Percentiles rank a stretch among this genome's conserved stretches.
phyloP scores from a whole-genome alignment of 768 basidiomycete genomes.

The Boletus coccyginus region DNA sequence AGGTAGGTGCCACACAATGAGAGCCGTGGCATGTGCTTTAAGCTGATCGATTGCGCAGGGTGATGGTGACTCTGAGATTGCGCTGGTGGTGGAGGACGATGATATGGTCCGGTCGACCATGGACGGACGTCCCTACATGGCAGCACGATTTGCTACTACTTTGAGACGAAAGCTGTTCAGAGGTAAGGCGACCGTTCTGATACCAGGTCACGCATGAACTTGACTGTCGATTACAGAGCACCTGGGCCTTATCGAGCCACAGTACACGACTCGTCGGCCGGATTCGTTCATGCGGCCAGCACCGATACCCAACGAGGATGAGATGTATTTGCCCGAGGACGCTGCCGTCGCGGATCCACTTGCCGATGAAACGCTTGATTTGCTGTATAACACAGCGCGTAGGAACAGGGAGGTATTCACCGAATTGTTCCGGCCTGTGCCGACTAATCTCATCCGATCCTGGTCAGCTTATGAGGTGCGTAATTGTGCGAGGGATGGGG shows the following conservation, averaged over 20 bases:
- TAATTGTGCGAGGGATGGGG: constrained; percentile 21
- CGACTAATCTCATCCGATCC: constrained; percentile 74
- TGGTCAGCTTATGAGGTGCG: constrained; percentile 77
- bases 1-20: constrained; percentile 35
- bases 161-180: constrained; percentile 81
- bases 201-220: neutral
- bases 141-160: constrained; percentile 76
- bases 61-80: constrained; percentile 94
- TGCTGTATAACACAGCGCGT: constrained; percentile 72
- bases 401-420: constrained; percentile 84
- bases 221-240: constrained; percentile 54
- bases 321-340: constrained; percentile 58
- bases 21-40: neutral
- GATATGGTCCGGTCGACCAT: constrained; percentile 74
- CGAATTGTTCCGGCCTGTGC: constrained; percentile 83
- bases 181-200: constrained; percentile 42
- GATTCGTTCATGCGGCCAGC: constrained; percentile 75
- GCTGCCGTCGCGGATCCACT: constrained; percentile 76
- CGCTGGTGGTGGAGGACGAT: constrained; percentile 85
- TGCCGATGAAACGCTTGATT: constrained; percentile 48
- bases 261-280: constrained; percentile 42
- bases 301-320: constrained; percentile 67
- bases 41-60: constrained; percentile 47
- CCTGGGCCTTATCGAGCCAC: constrained; percentile 80
- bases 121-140: constrained; percentile 74